A percentile compares a stretch with the other conserved stretches of the same genome.
Evolutionary conservation across 495 filamentous ascomycete genomes (phyloP).

Genomic region (Xylaria venustula): DNA sequence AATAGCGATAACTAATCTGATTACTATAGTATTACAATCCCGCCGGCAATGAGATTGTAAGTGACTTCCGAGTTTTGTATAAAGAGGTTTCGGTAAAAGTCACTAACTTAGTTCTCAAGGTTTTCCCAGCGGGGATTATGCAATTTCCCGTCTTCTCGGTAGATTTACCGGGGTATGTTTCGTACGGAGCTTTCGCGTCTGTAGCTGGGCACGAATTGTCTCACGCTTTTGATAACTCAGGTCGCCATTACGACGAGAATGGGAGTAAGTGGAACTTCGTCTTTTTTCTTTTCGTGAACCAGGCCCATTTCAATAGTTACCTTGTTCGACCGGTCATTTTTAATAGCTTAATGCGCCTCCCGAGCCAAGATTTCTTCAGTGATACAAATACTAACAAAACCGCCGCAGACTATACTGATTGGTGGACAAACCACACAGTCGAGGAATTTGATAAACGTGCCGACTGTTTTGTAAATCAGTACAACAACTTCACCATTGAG

Average conservation of each 20-base stretch:
- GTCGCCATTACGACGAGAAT: slow-evolving; percentile 64
- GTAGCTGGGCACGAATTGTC: slow-evolving; percentile 73
- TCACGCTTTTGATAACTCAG: slow-evolving; percentile 71
- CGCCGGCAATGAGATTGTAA: slow-evolving; percentile 58
- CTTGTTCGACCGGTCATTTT: neutral
- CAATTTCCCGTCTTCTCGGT: slow-evolving; percentile 66
- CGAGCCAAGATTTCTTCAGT: too few relatives aligned
- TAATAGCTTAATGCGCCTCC: neutral
- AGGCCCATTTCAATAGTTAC: neutral
- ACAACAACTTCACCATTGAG: slow-evolving; percentile 59
- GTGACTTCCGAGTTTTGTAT: neutral
- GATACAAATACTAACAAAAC: neutral
- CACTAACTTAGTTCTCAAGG: slow-evolving; percentile 19
- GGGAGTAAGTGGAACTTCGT: slow-evolving; percentile 39
- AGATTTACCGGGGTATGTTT: slow-evolving; percentile 61
- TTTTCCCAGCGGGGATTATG: slow-evolving; percentile 73
- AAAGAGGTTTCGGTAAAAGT: neutral
- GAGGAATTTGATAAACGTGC: slow-evolving; percentile 61
- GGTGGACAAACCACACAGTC: slow-evolving; percentile 69
- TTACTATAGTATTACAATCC: slow-evolving; percentile 54
- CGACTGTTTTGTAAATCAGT: slow-evolving; percentile 71
- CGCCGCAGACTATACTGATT: slow-evolving; percentile 56
- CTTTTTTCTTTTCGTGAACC: neutral
- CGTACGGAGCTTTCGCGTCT: slow-evolving; percentile 69
- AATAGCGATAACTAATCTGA: slow-evolving; percentile 45